Percentiles rank a stretch among this genome's conserved stretches.
phyloP scores from a whole-genome alignment of 257 asterid genomes.

The Perilla frutescens region DNA sequence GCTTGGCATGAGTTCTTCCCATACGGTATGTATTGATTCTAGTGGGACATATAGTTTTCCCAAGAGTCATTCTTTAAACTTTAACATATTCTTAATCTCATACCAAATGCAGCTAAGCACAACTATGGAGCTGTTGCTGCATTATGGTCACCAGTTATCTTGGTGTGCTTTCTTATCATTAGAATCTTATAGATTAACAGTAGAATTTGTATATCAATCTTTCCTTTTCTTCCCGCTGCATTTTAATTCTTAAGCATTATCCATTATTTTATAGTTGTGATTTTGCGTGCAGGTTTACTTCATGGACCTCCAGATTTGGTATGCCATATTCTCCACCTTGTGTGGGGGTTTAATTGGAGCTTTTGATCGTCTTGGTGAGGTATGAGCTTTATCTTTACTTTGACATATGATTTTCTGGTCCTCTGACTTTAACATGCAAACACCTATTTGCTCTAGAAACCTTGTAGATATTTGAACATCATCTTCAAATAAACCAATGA shows the following conservation, averaged over 20 bases:
- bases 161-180: conserved; percentile 60
- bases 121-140: conserved; percentile 74
- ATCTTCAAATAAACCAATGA: conserved; percentile 6
- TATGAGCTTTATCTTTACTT: conserved; percentile 36
- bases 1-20: conserved; percentile 98
- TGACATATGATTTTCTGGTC: conserved; percentile 2
- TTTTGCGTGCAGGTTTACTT: conserved; percentile 80
- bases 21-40: conserved; percentile 52
- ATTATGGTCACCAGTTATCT: conserved; percentile 83
- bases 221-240: background rate
- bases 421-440: conserved; percentile 4
- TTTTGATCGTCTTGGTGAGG: conserved; percentile 98
- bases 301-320: conserved; percentile 98
- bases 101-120: conserved; percentile 64
- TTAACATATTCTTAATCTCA: conserved; percentile 36
- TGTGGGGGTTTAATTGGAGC: conserved; percentile 96
- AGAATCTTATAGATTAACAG: conserved; percentile 24
- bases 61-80: conserved; percentile 28
- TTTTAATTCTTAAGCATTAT: background rate
- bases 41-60: conserved; percentile 15
- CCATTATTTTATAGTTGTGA: conserved; percentile 27
- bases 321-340: conserved; percentile 80
- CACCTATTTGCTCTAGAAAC: conserved; percentile 14
- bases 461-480: conserved; percentile 1
- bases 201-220: conserved; percentile 5